Evolutionary conservation across 148 eudicot genomes (phyloP), one percentile per base, ranked within the genome.

Genomic region (Camellia japonica): DNA sequence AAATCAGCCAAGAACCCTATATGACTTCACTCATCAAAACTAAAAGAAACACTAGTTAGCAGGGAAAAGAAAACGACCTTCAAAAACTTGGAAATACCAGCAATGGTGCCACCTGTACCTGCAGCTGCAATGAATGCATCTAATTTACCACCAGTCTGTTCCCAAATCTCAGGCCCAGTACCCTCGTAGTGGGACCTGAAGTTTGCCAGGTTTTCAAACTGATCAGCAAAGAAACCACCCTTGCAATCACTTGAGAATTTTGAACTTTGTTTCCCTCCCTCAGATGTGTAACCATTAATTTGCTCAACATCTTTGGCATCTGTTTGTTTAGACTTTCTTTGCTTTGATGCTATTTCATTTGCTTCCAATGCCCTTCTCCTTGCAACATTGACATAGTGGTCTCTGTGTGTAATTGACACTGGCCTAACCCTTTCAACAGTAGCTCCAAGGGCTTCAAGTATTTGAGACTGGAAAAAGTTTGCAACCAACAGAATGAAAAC

Each of bases 151-250:
- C 84, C 91, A 59, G 92, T 89, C 84, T 96, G 99, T 62, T 90
- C 90, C 99, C 98, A 96, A 55, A 96, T 92, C 87, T 96, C 99
- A 78, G 98, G 97, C 18, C 97, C 99, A 3, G 99, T 93, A 54
- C 97, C 98, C 79, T 96, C 97, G 70, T 90, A 91, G 67, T 96
- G 99, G 54, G 99, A 89, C 75, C 97, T 87, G 70, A 81, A 96
- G 83, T 96, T 96, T 71, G 99, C 98, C 76, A 96, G 84, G 83
- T 96, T 96, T 81, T 96, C 99, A 79, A 96, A 96, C 80, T 93
- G 99, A 83, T 96, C 98, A 2, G 99, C 98, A 77, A 96, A 96
- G 84, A 91, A 96, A 23, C 99, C 99, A 73, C 99, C 98, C 23
- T 91, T 90, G 83, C 90, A 92, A 52, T 88, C 89, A 66, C 73